Conservation (phyloP, 768 basidiomycete genomes). For the Naganishia vishniacii region DNA sequence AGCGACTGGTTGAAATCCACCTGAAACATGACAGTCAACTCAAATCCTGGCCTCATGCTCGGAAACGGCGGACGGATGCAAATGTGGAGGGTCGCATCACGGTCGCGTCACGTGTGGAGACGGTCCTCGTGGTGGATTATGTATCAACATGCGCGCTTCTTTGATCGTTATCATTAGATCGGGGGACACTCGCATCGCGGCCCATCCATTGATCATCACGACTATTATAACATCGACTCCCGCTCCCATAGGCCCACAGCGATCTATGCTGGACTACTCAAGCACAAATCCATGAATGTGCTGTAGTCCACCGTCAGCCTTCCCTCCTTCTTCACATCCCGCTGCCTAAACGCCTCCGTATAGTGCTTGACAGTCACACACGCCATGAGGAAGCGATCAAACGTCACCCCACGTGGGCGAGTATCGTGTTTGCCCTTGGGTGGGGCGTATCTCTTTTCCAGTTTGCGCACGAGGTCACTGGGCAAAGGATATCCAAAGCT, state of each 20-base stretch:
- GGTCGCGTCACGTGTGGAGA: not conserved
- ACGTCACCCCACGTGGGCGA: slow-evolving; percentile 36
- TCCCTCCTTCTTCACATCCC: slow-evolving; percentile 38
- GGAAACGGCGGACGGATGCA: not conserved
- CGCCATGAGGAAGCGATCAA: slow-evolving; percentile 49
- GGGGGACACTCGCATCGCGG: too few relatives aligned
- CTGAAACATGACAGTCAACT: slow-evolving; percentile 1
- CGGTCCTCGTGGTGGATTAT: not conserved
- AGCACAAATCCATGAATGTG: slow-evolving; percentile 38
- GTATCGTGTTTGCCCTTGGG: slow-evolving; percentile 18
- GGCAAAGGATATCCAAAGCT: slow-evolving; percentile 47
- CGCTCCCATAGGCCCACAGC: too few relatives aligned
- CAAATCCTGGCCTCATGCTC: slow-evolving; percentile 3
- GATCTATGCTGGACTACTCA: not conserved
- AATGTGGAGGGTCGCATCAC: too few relatives aligned
- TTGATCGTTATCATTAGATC: not conserved
- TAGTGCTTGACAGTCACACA: slow-evolving; percentile 50
- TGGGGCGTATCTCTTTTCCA: slow-evolving; percentile 44
- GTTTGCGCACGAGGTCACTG: slow-evolving; percentile 42
- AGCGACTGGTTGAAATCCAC: too few relatives aligned
- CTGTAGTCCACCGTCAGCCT: slow-evolving; percentile 46
- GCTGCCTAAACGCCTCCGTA: slow-evolving; percentile 46
- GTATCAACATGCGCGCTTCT: not conserved
- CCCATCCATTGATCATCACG: too few relatives aligned
- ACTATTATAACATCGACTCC: too few relatives aligned